Conservation (phyloP, 805 yeast genomes). For the Zygosaccharomyces gambellarensis region DNA sequence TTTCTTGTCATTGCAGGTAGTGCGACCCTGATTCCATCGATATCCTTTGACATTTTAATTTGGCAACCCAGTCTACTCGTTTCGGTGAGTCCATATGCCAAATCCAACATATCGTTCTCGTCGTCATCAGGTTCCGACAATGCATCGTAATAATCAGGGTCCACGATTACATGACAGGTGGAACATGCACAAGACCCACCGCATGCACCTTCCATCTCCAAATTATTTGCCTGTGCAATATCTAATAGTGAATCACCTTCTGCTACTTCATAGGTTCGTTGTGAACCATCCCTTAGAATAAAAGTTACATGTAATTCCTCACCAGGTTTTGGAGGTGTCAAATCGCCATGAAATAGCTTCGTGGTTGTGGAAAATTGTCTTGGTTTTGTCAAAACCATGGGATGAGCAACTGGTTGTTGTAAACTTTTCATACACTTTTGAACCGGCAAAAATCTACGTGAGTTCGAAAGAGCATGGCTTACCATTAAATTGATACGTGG, state of each 20-base stretch:
- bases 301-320: constrained; percentile 85
- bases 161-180: constrained; percentile 94
- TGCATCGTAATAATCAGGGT: constrained; percentile 86
- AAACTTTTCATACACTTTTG: background rate
- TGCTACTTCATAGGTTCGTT: constrained; percentile 74
- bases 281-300: constrained; percentile 87
- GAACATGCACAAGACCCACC: constrained; percentile 99
- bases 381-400: background rate
- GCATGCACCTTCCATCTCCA: constrained; percentile 98
- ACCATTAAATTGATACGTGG: background rate
- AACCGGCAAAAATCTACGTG: background rate
- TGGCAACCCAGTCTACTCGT: constrained; percentile 96
- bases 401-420: background rate
- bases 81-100: constrained; percentile 95
- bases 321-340: constrained; percentile 87
- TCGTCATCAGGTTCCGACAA: constrained; percentile 96
- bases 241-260: constrained; percentile 91
- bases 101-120: constrained; percentile 96
- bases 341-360: constrained; percentile 63
- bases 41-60: constrained; percentile 77
- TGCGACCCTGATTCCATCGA: constrained; percentile 92
- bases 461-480: background rate
- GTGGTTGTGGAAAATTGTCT: constrained; percentile 20
- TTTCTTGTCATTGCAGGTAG: constrained; percentile 97
- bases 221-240: constrained; percentile 87